These are phyloP conservation scores for Tritrichomonas musculus DNA, from an alignment of 208 protist species.

Conservation along the genomic window DNA sequence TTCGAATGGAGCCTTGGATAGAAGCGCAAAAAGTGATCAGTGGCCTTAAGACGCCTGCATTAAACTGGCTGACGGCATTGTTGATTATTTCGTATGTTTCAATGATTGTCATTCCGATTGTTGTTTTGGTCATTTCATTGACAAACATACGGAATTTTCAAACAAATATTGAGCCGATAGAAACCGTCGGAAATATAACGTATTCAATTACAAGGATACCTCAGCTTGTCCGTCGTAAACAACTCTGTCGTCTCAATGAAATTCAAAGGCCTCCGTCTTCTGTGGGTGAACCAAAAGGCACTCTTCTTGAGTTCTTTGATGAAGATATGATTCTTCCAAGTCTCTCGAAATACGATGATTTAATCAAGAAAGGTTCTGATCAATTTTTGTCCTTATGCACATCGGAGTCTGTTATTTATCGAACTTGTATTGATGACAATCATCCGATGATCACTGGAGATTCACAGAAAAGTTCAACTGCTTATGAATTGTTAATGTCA, in stretches of 20 bases:
- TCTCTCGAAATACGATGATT: neutral
- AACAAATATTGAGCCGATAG: neutral
- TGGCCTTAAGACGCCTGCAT: neutral
- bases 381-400: neutral
- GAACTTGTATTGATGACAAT: neutral
- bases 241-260: neutral
- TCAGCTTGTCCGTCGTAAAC: neutral
- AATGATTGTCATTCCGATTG: neutral
- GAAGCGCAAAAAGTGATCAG: neutral
- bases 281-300: neutral
- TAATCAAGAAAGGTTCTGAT: neutral
- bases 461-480: neutral
- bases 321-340: neutral
- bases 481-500: neutral
- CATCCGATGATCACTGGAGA: neutral
- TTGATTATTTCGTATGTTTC: neutral
- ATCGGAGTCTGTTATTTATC: neutral
- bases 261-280: neutral
- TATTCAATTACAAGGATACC: neutral
- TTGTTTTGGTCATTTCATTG: neutral
- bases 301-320: neutral
- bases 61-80: neutral
- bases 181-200: neutral
- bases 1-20: neutral
- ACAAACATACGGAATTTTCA: neutral